Evolutionary conservation across 2,329 filamentous ascomycete genomes (phyloP).

Genomic region (Aplosporella prunicola): DNA sequence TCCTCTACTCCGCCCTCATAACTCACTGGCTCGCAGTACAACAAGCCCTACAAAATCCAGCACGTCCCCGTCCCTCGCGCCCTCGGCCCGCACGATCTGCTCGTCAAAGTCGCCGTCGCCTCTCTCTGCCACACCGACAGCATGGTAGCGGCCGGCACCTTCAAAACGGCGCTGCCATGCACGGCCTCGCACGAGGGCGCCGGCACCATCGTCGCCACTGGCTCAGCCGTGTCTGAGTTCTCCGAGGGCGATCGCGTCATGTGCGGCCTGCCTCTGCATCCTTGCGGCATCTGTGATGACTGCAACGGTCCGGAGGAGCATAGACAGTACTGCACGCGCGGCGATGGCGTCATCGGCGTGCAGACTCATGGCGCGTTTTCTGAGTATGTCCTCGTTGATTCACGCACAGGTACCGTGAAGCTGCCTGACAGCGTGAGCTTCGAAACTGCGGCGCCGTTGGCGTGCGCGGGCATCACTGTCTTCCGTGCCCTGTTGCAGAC

Average conservation of each 20-base stretch:
- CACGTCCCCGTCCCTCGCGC: slow-evolving; percentile 39
- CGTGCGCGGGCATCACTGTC: slow-evolving; percentile 46
- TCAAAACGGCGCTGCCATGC: slow-evolving; percentile 40
- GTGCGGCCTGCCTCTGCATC: slow-evolving; percentile 44
- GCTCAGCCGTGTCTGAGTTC: slow-evolving; percentile 35
- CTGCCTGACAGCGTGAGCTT: slow-evolving; percentile 43
- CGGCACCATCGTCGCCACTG: slow-evolving; percentile 44
- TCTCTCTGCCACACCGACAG: slow-evolving; percentile 55
- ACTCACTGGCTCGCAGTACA: slow-evolving; percentile 27
- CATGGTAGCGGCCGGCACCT: slow-evolving; percentile 45
- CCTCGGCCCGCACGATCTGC: slow-evolving; percentile 45
- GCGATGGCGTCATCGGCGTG: slow-evolving; percentile 41
- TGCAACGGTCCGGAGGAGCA: slow-evolving; percentile 42
- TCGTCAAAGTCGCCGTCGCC: slow-evolving; percentile 51
- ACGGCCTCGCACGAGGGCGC: slow-evolving; percentile 50
- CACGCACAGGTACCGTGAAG: slow-evolving; percentile 34
- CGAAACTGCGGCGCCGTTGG: slow-evolving; percentile 45
- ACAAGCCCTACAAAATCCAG: slow-evolving; percentile 47
- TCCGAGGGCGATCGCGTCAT: slow-evolving; percentile 47
- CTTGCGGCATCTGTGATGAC: slow-evolving; percentile 45
- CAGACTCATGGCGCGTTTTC: slow-evolving; percentile 47
- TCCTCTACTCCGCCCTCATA: neutral
- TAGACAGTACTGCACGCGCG: slow-evolving; percentile 43
- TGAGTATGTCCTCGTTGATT: slow-evolving; percentile 46
- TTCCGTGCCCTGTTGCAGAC: slow-evolving; percentile 40